Percentiles rank a stretch among this genome's conserved stretches.
Evolutionary conservation across 768 basidiomycete genomes (phyloP).

Genomic region (Hericium rajendrae): DNA sequence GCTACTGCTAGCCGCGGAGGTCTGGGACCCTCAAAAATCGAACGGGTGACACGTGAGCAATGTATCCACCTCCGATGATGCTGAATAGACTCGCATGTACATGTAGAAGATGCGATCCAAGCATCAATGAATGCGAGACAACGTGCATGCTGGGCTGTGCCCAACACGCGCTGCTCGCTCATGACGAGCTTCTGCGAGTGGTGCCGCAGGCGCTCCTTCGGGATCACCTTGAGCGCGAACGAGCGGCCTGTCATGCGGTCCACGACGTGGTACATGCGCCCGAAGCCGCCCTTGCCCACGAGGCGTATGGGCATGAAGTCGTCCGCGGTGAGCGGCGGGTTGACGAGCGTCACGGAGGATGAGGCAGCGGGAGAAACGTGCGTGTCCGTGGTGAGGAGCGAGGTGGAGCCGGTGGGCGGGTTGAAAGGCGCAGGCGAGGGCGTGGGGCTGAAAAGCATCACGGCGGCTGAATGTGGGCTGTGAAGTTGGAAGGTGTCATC

Average conservation of each 20-base stretch:
- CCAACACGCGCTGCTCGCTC: background rate
- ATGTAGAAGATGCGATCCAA: too few species aligned
- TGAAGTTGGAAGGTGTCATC: conserved; percentile 2
- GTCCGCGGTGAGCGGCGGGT: background rate
- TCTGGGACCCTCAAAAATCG: too few species aligned
- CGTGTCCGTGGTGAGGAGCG: background rate
- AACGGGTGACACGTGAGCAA: too few species aligned
- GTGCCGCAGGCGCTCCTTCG: background rate
- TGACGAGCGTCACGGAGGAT: background rate
- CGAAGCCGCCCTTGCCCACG: conserved; percentile 3
- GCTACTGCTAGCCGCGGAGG: too few species aligned
- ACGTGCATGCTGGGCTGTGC: background rate
- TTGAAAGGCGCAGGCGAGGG: background rate
- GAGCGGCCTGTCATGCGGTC: background rate
- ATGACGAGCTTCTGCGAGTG: background rate
- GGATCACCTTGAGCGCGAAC: conserved; percentile 2
- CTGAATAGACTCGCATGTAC: too few species aligned
- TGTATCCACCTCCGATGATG: too few species aligned
- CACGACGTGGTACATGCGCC: background rate
- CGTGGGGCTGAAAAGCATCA: background rate
- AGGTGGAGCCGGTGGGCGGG: background rate
- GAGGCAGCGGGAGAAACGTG: background rate
- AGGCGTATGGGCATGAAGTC: background rate
- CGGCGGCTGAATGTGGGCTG: background rate
- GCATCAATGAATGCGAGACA: too few species aligned